phyloP scores from a whole-genome alignment of 345 rosid genomes.

The Murraya paniculata region DNA sequence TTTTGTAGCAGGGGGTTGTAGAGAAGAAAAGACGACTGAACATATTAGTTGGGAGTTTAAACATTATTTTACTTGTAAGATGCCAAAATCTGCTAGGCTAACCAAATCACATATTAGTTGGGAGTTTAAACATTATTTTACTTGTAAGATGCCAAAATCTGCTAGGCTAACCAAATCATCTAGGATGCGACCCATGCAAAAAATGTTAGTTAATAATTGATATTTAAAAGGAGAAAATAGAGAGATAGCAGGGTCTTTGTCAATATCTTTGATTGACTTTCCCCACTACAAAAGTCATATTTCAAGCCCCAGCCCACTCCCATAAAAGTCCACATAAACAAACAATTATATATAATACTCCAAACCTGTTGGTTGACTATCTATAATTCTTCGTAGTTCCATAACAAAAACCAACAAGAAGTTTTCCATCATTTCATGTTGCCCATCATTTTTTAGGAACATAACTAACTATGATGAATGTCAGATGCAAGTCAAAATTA shows the following conservation, averaged over 20 bases:
- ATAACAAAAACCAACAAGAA: background rate
- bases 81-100: background rate
- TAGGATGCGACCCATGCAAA: conserved; percentile 10
- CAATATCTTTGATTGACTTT: background rate
- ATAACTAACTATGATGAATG: background rate
- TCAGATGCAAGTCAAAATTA: background rate
- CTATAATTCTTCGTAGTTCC: background rate
- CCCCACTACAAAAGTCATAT: background rate
- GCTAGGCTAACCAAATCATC: background rate
- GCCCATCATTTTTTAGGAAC: background rate
- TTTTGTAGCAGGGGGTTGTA: background rate
- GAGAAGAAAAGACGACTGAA: background rate
- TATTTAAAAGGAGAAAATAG: background rate
- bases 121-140: background rate
- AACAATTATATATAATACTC: background rate
- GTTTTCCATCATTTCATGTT: background rate
- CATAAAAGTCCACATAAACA: background rate
- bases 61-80: background rate
- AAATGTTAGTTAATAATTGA: background rate
- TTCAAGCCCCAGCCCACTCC: background rate
- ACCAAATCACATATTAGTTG: background rate
- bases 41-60: no score
- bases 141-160: background rate
- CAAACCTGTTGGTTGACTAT: background rate
- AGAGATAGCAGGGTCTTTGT: background rate